Evolutionary conservation across 257 asterid genomes (phyloP).

Genomic region (Nicotiana noctiflora): DNA sequence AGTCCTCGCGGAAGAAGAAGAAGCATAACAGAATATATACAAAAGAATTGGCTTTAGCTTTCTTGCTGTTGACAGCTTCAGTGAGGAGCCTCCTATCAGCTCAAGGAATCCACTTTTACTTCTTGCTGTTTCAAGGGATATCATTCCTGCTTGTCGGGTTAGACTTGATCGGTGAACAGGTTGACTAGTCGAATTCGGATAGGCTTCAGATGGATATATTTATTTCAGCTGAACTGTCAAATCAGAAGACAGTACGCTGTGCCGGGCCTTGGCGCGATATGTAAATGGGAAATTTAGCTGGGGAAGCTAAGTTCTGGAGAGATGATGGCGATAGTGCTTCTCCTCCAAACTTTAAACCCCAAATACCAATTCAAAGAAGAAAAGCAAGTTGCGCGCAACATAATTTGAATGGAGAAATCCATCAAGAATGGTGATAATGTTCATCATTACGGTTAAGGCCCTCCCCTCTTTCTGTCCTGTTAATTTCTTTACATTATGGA

Average conservation of each 20-base stretch:
- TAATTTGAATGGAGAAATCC: background rate
- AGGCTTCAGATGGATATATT: background rate
- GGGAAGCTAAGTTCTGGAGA: background rate
- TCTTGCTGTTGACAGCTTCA: slow-evolving; percentile 72
- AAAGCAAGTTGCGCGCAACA: background rate
- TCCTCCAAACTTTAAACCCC: background rate
- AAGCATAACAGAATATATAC: slow-evolving; percentile 75
- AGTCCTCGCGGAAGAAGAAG: slow-evolving; percentile 36
- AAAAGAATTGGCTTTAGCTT: slow-evolving; percentile 71
- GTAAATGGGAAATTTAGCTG: background rate
- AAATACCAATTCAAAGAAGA: background rate
- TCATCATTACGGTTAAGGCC: slow-evolving; percentile 7
- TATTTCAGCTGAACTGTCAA: background rate
- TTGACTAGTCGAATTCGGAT: slow-evolving; percentile 14
- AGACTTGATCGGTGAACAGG: slow-evolving; percentile 93
- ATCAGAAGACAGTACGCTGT: background rate
- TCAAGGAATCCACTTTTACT: slow-evolving; percentile 91
- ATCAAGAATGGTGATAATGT: slow-evolving; percentile 20
- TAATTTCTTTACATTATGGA: slow-evolving; percentile 11
- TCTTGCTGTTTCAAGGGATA: slow-evolving; percentile 81
- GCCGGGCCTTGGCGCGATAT: background rate
- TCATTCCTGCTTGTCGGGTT: slow-evolving; percentile 85
- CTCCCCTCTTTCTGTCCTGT: slow-evolving; percentile 1
- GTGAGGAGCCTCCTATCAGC: slow-evolving; percentile 82
- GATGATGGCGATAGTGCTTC: background rate